Evolutionary conservation across 1,284 basidiomycete species (phyloP).

Genomic region (Cutaneotrichosporon cavernicola): DNA sequence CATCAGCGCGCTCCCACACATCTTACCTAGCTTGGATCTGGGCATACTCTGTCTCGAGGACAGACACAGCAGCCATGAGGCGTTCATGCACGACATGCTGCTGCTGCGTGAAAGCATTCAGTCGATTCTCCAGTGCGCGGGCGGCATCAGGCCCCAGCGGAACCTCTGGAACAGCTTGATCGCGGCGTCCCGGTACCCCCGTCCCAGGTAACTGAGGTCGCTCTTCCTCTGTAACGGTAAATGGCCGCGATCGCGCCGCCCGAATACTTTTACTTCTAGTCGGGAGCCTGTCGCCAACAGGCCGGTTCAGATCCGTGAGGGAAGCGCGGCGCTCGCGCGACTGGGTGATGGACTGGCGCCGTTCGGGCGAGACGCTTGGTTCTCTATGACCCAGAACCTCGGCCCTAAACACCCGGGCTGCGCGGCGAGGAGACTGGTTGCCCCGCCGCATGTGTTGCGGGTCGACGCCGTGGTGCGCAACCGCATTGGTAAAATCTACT

Average conservation of each 20-base stretch:
- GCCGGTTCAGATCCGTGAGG: neutral
- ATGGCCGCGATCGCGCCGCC: slow-evolving; percentile 21
- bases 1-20: neutral
- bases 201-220: neutral
- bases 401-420: slow-evolving; percentile 22
- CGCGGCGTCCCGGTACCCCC: slow-evolving; percentile 9
- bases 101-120: slow-evolving; percentile 12
- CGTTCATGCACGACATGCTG: slow-evolving; percentile 20
- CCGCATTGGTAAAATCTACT: slow-evolving; percentile 19
- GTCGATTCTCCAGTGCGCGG: slow-evolving; percentile 14
- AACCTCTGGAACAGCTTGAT: neutral
- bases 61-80: neutral
- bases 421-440: slow-evolving; percentile 23
- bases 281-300: no score
- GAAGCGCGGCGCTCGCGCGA: neutral
- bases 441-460: slow-evolving; percentile 15
- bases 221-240: slow-evolving; percentile 19
- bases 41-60: slow-evolving; percentile 4
- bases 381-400: slow-evolving; percentile 24
- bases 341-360: neutral
- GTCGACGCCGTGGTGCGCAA: slow-evolving; percentile 15
- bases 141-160: neutral
- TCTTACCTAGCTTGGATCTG: slow-evolving; percentile 19
- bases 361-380: slow-evolving; percentile 16
- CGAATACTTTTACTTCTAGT: slow-evolving; percentile 12